Evolutionary conservation across 2,329 filamentous ascomycete genomes (phyloP), one percentile per base, ranked within the genome.

Genomic region (Curvularia spicifera): DNA sequence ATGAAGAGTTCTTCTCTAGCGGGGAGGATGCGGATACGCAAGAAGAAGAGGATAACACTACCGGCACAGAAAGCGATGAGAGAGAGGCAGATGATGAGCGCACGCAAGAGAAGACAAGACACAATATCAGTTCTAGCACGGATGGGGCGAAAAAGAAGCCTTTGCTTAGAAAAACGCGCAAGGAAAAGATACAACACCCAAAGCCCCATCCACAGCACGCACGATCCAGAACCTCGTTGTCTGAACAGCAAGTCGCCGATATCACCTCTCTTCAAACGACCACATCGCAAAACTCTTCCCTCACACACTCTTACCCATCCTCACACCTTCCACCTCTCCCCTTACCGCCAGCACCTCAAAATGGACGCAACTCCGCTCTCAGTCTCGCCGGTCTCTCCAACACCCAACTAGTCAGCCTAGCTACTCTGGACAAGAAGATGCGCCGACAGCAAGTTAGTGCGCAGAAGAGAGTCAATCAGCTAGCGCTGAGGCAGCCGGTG

Each of bases 401-500:
- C 2, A 18, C 15, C 7, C 55, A 57, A 24, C 31, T 57, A 1
- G 29, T 26, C n/a, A 49, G 43, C 9, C 51, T 57, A 13, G 44
- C 33, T 9, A 40, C 31, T 1, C 31, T 57, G 20, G 51, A 54
- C n/a, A 44, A n/a, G n/a, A 57, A 10, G 20, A 57, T 40, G 51
- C 53, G 42, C 37, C 47, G 44, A 3, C 52, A 43, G 18, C 37
- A 57, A 22, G 51, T 43, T 1, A 49, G 7, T 22, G 55, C 51
- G 10, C 42, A 28, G 5, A 52, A 52, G 0, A 57, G 20, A 28
- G 20, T 31, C 4, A 13, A 8, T 10, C 35, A 50, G 18, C 22
- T 31, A 24, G 51, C 55, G 5, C 24, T 45, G 42, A 40, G 47
- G 7, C 55, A 54, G 26, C 55, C 55, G 6, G 39, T 35, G 1